Base-by-base conservation (phyloP, 495 filamentous ascomycete species). In the Penicillium paxilli region DNA sequence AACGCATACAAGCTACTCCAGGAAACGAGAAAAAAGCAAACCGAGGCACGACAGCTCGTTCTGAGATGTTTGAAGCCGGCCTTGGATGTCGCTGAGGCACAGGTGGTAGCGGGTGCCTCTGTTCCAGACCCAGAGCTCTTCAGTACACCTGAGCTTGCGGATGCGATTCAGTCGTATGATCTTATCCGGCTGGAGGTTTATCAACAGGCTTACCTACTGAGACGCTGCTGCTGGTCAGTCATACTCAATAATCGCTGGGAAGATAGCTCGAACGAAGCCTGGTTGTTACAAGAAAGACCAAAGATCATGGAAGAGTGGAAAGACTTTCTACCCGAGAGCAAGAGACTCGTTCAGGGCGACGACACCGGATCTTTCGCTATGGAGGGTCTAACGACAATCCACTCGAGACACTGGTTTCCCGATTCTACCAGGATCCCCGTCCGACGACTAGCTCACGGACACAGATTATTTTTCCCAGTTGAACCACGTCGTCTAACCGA, bases 261-360 rank as follows among this genome's bases (percentile, higher is more conserved):
- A 6, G 60, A 58, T 33, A 58, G 37, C 14, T 32, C 55, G 8
- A 54, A 59, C 22, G 17, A 54, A 1, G 44, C 11, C 14, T 77
- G 73, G 73, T 52, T 64, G 19, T 59, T 53, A n/a, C 52, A 59
- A 4, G 26, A 70, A 12, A 53, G 81, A 8, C 81, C 80, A 0
- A 63, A 66, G 23, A 60, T 77, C 32, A 54, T 80, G 1, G 68
- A 74, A 54, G 76, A 81, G 58, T 86, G 83, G 70, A 55, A 52
- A 8, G 69, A 71, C 41, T 80, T 83, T 40, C 51, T 85, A 12
- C 78, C 73, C 0, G 60, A 65, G 17, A 47, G 48, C 74, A 22
- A 41, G 21, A 0, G 52, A 61, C 11, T 52, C 65, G 26, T 16
- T 38, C 68, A 58, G 25, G 35, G 24, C 41, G 24, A 49, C 11